These are phyloP conservation scores for Metschnikowia sp. DNA, from an alignment of 805 yeast genomes.

Conservation along the genomic window DNA sequence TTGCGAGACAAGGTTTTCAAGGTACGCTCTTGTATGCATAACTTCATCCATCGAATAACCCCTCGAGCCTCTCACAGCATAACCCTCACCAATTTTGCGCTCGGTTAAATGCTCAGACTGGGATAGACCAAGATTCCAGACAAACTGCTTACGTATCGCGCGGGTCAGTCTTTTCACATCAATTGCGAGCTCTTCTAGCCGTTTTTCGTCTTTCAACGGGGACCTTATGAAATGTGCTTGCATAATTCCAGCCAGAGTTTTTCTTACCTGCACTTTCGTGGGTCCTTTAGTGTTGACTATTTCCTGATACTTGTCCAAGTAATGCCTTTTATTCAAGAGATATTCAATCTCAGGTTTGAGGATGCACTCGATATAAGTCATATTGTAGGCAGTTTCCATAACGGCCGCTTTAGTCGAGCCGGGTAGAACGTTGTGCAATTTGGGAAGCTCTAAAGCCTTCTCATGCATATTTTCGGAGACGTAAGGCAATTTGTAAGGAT, in stretches of 20 bases:
- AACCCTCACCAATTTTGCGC: conserved; percentile 27
- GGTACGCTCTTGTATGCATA: conserved; percentile 27
- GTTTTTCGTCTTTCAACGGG: conserved; percentile 21
- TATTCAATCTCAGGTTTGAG: conserved; percentile 33
- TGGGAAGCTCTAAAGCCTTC: conserved; percentile 12
- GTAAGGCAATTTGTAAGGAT: conserved; percentile 31
- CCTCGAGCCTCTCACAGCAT: conserved; percentile 24
- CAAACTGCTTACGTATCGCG: conserved; percentile 19
- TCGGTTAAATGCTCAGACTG: background rate
- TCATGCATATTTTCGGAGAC: conserved; percentile 14
- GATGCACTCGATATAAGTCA: conserved; percentile 28
- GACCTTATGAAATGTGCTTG: conserved; percentile 26
- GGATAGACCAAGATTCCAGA: conserved; percentile 21
- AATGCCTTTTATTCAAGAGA: conserved; percentile 28
- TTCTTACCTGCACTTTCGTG: conserved; percentile 25
- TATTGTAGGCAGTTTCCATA: conserved; percentile 29
- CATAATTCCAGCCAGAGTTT: conserved; percentile 32
- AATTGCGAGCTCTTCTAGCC: conserved; percentile 27
- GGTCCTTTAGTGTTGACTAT: conserved; percentile 37
- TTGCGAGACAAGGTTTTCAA: conserved; percentile 23
- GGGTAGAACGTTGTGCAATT: conserved; percentile 16
- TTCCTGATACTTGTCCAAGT: conserved; percentile 18
- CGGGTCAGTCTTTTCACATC: conserved; percentile 31
- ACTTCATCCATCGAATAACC: conserved; percentile 28
- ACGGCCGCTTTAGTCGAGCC: conserved; percentile 23